Percentiles rank a stretch among this genome's conserved stretches.
phyloP scores from a whole-genome alignment of 345 rosid genomes.

The Stellera chamaejasme region DNA sequence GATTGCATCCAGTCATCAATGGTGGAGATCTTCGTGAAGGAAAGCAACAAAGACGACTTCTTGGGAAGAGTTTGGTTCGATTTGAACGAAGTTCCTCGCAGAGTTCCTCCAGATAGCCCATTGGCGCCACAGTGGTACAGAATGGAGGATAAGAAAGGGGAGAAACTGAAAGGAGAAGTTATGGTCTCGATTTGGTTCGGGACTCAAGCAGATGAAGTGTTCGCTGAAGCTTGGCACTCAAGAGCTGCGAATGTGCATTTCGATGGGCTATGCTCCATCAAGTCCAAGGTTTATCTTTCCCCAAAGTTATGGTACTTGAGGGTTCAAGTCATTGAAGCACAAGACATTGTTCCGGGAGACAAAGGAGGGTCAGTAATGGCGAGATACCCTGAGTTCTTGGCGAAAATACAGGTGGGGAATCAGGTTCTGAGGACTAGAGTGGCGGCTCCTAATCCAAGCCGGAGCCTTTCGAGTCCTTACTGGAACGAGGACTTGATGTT shows the following conservation, averaged over 20 bases:
- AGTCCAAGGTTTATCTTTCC: constrained; percentile 65
- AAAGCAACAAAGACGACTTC: constrained; percentile 45
- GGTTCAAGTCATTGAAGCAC: constrained; percentile 59
- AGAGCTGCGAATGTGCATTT: constrained; percentile 57
- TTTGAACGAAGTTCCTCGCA: constrained; percentile 48
- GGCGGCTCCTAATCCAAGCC: constrained; percentile 24
- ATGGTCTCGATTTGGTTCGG: constrained; percentile 79
- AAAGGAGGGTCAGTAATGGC: constrained; percentile 33
- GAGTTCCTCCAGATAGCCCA: constrained; percentile 72
- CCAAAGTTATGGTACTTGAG: constrained; percentile 73
- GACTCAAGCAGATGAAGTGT: constrained; percentile 73
- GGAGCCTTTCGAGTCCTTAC: constrained; percentile 47
- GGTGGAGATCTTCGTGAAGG: constrained; percentile 60
- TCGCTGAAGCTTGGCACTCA: constrained; percentile 71
- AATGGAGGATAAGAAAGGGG: constrained; percentile 50
- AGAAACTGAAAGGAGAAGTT: constrained; percentile 36
- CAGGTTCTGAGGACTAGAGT: constrained; percentile 49
- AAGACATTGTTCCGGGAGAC: constrained; percentile 44
- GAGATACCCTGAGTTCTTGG: constrained; percentile 47
- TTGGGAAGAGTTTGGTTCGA: constrained; percentile 64
- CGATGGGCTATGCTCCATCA: constrained; percentile 49
- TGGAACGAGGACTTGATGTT: constrained; percentile 73
- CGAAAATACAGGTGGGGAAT: constrained; percentile 52
- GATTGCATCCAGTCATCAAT: constrained; percentile 68
- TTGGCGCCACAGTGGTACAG: constrained; percentile 74